A percentile compares a stretch with the other conserved stretches of the same genome.
These are phyloP conservation scores for Halophytophthora batemanensis DNA, from an alignment of 352 stramenopile genomes.

Conservation along the genomic window DNA sequence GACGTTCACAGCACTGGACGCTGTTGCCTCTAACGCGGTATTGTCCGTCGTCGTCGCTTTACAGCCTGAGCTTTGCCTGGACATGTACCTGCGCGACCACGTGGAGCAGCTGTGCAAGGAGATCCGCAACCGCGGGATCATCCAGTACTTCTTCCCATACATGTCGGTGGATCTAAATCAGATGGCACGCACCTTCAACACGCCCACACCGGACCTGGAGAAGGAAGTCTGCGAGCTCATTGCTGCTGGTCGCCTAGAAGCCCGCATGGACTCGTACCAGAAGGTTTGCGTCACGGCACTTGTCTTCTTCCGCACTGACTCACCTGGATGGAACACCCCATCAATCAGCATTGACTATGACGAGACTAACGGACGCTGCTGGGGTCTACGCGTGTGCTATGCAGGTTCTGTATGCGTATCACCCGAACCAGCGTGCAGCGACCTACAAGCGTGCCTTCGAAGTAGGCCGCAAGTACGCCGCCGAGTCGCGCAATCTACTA, in stretches of 20 bases:
- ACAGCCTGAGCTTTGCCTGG: slow-evolving; percentile 67
- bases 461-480: slow-evolving; percentile 77
- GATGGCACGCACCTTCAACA: slow-evolving; percentile 87
- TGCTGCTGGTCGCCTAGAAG: slow-evolving; percentile 60
- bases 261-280: slow-evolving; percentile 86
- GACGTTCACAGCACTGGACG: neutral
- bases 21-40: neutral
- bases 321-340: neutral
- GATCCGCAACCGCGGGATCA: slow-evolving; percentile 82
- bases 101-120: slow-evolving; percentile 73
- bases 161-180: slow-evolving; percentile 81
- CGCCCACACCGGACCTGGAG: slow-evolving; percentile 52
- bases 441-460: slow-evolving; percentile 81
- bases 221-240: slow-evolving; percentile 83
- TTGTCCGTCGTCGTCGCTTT: neutral
- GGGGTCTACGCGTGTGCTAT: neutral
- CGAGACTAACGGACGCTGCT: no score
- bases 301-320: neutral
- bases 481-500: slow-evolving; percentile 77
- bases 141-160: slow-evolving; percentile 90
- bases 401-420: slow-evolving; percentile 77
- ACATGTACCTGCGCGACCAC: slow-evolving; percentile 77
- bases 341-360: neutral
- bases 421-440: slow-evolving; percentile 71
- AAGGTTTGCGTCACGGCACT: slow-evolving; percentile 39